Evolutionary conservation across 805 yeast species (phyloP).

Genomic region (Cyberlindnera veronae): DNA sequence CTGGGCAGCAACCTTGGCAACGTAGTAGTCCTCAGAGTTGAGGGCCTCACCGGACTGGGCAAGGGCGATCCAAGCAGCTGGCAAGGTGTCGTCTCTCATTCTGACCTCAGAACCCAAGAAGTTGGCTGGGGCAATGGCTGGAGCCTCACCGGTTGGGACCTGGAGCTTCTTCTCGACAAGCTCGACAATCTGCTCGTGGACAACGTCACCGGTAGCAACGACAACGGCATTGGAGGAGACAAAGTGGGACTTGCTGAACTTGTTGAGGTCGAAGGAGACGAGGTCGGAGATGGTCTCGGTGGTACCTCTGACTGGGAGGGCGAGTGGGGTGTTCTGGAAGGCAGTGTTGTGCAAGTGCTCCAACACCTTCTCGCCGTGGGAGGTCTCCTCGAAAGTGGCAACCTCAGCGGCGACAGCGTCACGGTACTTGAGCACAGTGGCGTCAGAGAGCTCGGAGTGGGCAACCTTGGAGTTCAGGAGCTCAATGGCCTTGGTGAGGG

Average conservation of each 20-base stretch:
- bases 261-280: constrained; percentile 53
- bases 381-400: constrained; percentile 51
- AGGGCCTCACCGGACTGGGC: constrained; percentile 72
- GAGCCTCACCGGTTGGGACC: constrained; percentile 49
- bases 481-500: constrained; percentile 49
- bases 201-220: constrained; percentile 67
- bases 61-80: constrained; percentile 73
- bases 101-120: constrained; percentile 86
- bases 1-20: constrained; percentile 70
- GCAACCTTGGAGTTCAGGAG: constrained; percentile 44
- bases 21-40: constrained; percentile 60
- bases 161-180: constrained; percentile 52
- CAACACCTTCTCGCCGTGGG: constrained; percentile 52
- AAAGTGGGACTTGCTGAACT: constrained; percentile 53
- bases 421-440: constrained; percentile 47
- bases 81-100: constrained; percentile 83
- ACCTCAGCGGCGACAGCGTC: constrained; percentile 43
- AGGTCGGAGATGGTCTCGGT: constrained; percentile 57
- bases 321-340: constrained; percentile 80
- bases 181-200: constrained; percentile 67
- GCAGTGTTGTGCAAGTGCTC: constrained; percentile 83
- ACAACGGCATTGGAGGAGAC: constrained; percentile 64
- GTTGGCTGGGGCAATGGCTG: constrained; percentile 48
- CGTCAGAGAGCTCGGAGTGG: constrained; percentile 36
- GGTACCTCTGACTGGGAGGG: constrained; percentile 76